These are phyloP conservation scores for Leavenworthia alabamica DNA, from an alignment of 345 rosid species.

Conservation along the genomic window DNA sequence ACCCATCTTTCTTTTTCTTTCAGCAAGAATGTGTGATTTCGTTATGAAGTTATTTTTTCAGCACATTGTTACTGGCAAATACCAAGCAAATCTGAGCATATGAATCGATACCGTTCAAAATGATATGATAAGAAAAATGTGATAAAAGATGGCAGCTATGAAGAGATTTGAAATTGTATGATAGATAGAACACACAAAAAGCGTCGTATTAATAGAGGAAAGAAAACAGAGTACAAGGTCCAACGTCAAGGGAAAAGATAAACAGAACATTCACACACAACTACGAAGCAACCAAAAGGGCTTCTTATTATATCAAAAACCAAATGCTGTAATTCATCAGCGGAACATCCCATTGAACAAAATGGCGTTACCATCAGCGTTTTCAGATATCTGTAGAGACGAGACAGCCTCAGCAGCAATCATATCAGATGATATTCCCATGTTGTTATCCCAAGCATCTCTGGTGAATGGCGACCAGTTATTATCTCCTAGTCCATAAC, in stretches of 20 bases:
- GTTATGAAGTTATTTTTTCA: not conserved
- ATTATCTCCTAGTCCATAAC: slow-evolving; percentile 35
- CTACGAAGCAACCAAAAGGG: slow-evolving; percentile 5
- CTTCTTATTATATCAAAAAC: not conserved
- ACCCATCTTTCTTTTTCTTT: not conserved
- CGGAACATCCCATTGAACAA: too few relatives aligned
- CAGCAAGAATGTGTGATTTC: slow-evolving; percentile 2
- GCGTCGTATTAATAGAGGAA: not conserved
- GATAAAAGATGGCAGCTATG: not conserved
- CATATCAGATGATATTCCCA: too few relatives aligned
- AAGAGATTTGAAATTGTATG: not conserved
- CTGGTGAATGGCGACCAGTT: too few relatives aligned
- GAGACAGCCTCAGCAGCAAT: too few relatives aligned
- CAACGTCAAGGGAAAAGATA: not conserved
- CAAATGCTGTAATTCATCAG: slow-evolving; percentile 12
- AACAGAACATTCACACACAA: slow-evolving; percentile 10
- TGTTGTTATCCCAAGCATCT: too few relatives aligned
- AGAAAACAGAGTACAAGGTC: not conserved
- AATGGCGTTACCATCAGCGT: too few relatives aligned
- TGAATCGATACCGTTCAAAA: not conserved
- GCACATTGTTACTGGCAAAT: not conserved
- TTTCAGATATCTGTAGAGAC: too few relatives aligned
- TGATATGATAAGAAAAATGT: not conserved
- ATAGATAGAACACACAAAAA: slow-evolving; percentile 1
- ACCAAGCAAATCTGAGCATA: not conserved